These are phyloP conservation scores for Podospora pseudopauciseta DNA, from an alignment of 495 filamentous ascomycete species.

Conservation along the genomic window DNA sequence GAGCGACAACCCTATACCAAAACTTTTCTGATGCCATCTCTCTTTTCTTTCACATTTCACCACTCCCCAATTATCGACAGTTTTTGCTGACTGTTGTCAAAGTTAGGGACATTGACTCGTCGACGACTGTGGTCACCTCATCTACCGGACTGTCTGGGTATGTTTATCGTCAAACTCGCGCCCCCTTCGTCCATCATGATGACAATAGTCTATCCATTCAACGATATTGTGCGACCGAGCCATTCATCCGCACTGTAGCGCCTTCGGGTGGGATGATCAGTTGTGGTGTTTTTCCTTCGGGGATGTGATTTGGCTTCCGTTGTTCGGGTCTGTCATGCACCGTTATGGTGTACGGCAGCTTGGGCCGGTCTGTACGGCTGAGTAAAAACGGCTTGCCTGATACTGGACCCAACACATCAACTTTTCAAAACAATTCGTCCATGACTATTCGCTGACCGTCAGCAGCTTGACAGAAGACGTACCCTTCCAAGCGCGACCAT, in stretches of 20 bases:
- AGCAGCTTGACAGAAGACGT: neutral
- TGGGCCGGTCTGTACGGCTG: conserved; percentile 46
- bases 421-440: neutral
- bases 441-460: conserved; percentile 14
- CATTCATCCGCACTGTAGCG: conserved; percentile 77
- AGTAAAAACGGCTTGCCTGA: conserved; percentile 52
- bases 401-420: conserved; percentile 9
- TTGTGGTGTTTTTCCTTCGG: conserved; percentile 71
- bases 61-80: neutral
- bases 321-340: conserved; percentile 31
- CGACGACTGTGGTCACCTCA: neutral
- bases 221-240: conserved; percentile 72
- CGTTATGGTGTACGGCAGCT: conserved; percentile 43
- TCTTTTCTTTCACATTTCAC: conserved; percentile 6
- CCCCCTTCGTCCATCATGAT: conserved; percentile 59
- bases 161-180: neutral
- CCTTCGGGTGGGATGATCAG: conserved; percentile 65
- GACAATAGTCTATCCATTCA: conserved; percentile 99
- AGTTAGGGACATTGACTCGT: neutral
- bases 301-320: conserved; percentile 48
- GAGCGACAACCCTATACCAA: conserved; percentile 81
- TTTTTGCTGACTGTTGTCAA: conserved; percentile 23
- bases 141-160: neutral
- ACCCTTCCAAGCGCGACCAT: neutral
- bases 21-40: conserved; percentile 49